Percentiles rank a stretch among this genome's conserved stretches.
These are phyloP conservation scores for Talaromyces pinophilus DNA, from an alignment of 2,329 filamentous ascomycete species.

Conservation along the genomic window DNA sequence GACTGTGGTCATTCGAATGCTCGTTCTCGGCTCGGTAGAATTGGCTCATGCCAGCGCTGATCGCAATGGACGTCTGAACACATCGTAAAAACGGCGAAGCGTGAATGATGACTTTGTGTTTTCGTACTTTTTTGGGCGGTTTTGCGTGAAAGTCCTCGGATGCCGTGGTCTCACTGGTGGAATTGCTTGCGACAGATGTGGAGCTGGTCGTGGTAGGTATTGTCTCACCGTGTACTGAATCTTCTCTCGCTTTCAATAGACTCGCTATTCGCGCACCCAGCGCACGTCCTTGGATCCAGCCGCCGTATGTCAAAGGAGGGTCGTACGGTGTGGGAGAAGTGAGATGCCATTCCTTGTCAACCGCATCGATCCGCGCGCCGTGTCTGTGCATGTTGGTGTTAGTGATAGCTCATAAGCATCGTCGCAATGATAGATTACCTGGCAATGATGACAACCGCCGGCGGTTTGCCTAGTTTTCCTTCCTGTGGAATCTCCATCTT, in stretches of 20 bases:
- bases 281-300: slow-evolving; percentile 82
- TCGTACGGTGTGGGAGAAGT: slow-evolving; percentile 93
- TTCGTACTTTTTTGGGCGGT: slow-evolving; percentile 17
- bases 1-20: slow-evolving; percentile 6
- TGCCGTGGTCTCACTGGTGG: neutral
- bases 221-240: slow-evolving; percentile 22
- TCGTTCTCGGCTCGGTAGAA: slow-evolving; percentile 29
- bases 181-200: slow-evolving; percentile 13
- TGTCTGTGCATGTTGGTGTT: slow-evolving; percentile 59
- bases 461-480: slow-evolving; percentile 37
- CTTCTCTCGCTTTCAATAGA: slow-evolving; percentile 59
- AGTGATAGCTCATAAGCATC: neutral
- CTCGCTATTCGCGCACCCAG: slow-evolving; percentile 82
- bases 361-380: slow-evolving; percentile 88
- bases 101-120: slow-evolving; percentile 80
- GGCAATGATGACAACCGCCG: slow-evolving; percentile 46
- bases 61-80: slow-evolving; percentile 85
- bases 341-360: slow-evolving; percentile 93
- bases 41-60: slow-evolving; percentile 76
- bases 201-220: neutral
- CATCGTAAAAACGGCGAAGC: slow-evolving; percentile 93
- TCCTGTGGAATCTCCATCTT: slow-evolving; percentile 23
- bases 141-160: neutral
- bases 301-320: slow-evolving; percentile 89
- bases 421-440: slow-evolving; percentile 33